Base-by-base conservation (phyloP, 2,329 filamentous ascomycete genomes). In the Zasmidium cellare region DNA sequence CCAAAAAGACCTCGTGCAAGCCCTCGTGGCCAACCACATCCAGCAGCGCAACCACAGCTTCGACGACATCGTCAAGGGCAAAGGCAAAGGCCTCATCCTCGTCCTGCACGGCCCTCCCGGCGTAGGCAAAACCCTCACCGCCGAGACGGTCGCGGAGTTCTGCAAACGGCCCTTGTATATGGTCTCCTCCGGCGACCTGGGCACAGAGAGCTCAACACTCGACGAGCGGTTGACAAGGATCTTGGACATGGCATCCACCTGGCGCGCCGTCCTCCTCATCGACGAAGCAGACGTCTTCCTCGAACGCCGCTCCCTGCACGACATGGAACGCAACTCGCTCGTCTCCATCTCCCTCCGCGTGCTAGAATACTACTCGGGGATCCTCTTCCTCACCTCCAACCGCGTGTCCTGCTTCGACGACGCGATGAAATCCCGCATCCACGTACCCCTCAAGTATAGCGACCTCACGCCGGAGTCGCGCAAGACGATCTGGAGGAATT, bases 211-310 rank as follows among this genome's bases (percentile, higher is more conserved):
- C 76, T 7, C 83, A 79, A 70, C 77, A 76, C 18, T 82, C 77
- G 38, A 69, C 41, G 50, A 55, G 2, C 58, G 59, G 14, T 62
- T 71, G n/a, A 63, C 53, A 28, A 58, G 58, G 28, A 91, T 94
- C 50, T 82, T 96, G 56, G 89, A 93, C 65, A 89, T 94, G 51
- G 91, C 90, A 46, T 89, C 92, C 65, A 86, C 86, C 0, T 96
- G 91, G 91, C 89, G 90, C n/a, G 91, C 91, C 0, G 89, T 96
- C 6, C 78, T 96, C 0, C 83, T 96, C 3, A 83, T 96, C 2
- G 91, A 96, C 67, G 91, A 96, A 75, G 90, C 88, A 2, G 89
- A 92, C 66, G 87, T 92, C 6, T 92, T 92, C 75, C 78, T 96
- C 12, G 90, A 94, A 77, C 88, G 90, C 70, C 85, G 91, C 1